phyloP scores from a whole-genome alignment of 2,329 filamentous ascomycete species.

The Ophiostoma fasciatum region DNA sequence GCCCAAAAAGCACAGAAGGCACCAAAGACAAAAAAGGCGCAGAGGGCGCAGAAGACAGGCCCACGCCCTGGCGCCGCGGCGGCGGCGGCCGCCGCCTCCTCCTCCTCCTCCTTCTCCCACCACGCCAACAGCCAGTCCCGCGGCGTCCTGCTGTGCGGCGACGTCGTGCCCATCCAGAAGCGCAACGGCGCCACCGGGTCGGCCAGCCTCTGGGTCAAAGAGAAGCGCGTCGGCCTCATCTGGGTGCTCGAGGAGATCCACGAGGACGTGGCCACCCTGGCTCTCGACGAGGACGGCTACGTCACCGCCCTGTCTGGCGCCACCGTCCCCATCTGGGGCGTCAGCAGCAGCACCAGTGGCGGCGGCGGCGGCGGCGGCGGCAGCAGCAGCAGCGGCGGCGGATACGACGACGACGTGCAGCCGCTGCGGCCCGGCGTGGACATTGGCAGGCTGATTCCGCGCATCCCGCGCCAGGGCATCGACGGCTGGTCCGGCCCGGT shows the following conservation, averaged over 20 bases:
- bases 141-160: slow-evolving; percentile 73
- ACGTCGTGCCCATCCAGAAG: slow-evolving; percentile 97
- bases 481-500: slow-evolving; percentile 56
- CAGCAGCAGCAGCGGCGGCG: too few species aligned
- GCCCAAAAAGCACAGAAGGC: too few species aligned
- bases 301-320: slow-evolving; percentile 59
- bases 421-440: slow-evolving; percentile 55
- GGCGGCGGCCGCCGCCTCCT: too few species aligned
- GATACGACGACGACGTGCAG: too few species aligned
- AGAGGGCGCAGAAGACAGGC: too few species aligned
- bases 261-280: slow-evolving; percentile 72
- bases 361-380: too few species aligned
- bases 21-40: too few species aligned
- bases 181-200: slow-evolving; percentile 83
- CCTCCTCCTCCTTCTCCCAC: slow-evolving; percentile 26
- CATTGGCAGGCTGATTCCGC: slow-evolving; percentile 64
- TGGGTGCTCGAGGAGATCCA: slow-evolving; percentile 98
- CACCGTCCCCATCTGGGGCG: slow-evolving; percentile 76
- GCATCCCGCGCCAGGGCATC: slow-evolving; percentile 62
- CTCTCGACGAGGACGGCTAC: slow-evolving; percentile 61
- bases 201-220: slow-evolving; percentile 96
- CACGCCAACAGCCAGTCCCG: slow-evolving; percentile 64
- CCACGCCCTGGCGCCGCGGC: too few species aligned
- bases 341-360: too few species aligned
- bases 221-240: slow-evolving; percentile 83